A percentile compares a stretch with the other conserved stretches of the same genome.
These are phyloP conservation scores for Massarina eburnea DNA, from an alignment of 2,329 filamentous ascomycete genomes.

Conservation along the genomic window DNA sequence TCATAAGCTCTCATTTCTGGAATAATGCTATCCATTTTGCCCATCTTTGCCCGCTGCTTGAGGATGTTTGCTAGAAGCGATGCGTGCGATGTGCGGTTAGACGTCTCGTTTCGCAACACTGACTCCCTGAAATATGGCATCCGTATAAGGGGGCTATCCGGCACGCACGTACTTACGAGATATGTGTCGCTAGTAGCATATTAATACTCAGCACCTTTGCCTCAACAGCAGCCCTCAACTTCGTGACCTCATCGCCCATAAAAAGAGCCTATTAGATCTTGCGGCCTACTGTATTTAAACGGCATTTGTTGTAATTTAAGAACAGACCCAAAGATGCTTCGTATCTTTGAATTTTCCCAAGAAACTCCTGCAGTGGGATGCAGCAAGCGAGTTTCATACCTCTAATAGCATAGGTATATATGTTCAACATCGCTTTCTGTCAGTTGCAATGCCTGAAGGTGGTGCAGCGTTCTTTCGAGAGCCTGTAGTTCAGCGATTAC, in stretches of 20 bases:
- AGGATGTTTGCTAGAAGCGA: conserved; percentile 1
- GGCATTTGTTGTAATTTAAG: not conserved
- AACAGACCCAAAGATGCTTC: conserved; percentile 19
- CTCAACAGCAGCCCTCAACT: conserved; percentile 15
- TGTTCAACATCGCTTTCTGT: conserved; percentile 22
- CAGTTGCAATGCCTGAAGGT: conserved; percentile 17
- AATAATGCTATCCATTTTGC: not conserved
- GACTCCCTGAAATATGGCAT: not conserved
- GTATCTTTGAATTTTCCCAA: conserved; percentile 19
- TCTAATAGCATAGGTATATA: conserved; percentile 28
- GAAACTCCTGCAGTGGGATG: conserved; percentile 22
- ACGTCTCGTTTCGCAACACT: not conserved
- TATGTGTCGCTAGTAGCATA: conserved; percentile 18
- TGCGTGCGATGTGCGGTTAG: conserved; percentile 1
- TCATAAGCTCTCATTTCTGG: not conserved
- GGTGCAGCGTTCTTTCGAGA: conserved; percentile 16
- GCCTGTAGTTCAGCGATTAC: conserved; percentile 21
- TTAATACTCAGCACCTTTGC: conserved; percentile 25
- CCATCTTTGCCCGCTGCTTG: not conserved
- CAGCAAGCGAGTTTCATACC: conserved; percentile 24
- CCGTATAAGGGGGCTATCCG: not conserved
- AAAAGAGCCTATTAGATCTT: conserved; percentile 22
- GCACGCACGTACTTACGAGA: conserved; percentile 4
- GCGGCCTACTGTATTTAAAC: not conserved
- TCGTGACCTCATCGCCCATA: conserved; percentile 18